phyloP scores from a whole-genome alignment of 495 filamentous ascomycete genomes.

The Bryoglossum gracile region DNA sequence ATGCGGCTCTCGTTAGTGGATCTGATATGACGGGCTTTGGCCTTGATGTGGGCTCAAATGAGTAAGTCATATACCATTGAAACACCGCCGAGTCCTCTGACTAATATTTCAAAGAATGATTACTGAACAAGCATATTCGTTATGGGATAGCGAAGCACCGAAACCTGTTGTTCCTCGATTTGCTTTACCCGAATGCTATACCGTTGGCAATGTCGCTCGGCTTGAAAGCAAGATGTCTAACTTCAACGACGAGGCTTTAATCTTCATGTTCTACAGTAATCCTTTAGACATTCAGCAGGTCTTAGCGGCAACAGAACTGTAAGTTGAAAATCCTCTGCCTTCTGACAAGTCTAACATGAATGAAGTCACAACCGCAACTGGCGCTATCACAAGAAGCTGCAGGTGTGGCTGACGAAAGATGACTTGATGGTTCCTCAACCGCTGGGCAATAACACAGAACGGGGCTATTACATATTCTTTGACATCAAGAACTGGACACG shows the following conservation, averaged over 20 bases:
- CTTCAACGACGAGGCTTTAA: slow-evolving; percentile 86
- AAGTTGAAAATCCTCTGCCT: slow-evolving; percentile 18
- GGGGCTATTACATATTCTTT: slow-evolving; percentile 85
- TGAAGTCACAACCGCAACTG: slow-evolving; percentile 60
- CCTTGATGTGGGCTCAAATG: slow-evolving; percentile 69
- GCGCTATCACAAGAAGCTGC: slow-evolving; percentile 85
- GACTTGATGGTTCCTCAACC: slow-evolving; percentile 61
- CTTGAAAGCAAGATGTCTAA: slow-evolving; percentile 69
- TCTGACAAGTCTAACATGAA: slow-evolving; percentile 1
- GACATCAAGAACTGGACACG: slow-evolving; percentile 78
- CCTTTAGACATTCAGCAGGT: slow-evolving; percentile 80
- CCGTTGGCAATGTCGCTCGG: slow-evolving; percentile 76
- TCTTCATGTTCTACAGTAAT: slow-evolving; percentile 92
- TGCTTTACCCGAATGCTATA: slow-evolving; percentile 74
- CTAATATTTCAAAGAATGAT: slow-evolving; percentile 24
- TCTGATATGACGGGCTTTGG: slow-evolving; percentile 72
- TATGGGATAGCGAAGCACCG: slow-evolving; percentile 63
- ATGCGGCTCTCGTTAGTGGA: slow-evolving; percentile 65
- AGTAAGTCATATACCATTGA: slow-evolving; percentile 50
- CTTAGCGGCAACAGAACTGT: slow-evolving; percentile 74
- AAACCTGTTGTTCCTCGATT: slow-evolving; percentile 72
- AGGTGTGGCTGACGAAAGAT: slow-evolving; percentile 88
- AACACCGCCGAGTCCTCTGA: too few relatives aligned
- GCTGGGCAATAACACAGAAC: slow-evolving; percentile 62
- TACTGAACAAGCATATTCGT: slow-evolving; percentile 47